Conservation (phyloP, 2,329 filamentous ascomycete species). For the Alternaria consortialis region DNA sequence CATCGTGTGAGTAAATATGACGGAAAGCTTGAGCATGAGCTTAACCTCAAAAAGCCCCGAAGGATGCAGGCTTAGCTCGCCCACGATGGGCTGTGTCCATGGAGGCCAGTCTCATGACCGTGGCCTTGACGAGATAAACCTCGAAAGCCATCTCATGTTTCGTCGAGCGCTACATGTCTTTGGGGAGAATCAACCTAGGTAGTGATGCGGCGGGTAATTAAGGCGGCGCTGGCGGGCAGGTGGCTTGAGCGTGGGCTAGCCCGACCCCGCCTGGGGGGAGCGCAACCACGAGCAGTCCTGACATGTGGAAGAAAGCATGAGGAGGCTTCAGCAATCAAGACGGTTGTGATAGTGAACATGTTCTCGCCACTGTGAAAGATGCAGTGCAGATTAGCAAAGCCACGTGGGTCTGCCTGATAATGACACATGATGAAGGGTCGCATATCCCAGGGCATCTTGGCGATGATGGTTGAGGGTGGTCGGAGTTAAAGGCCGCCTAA, state of each 20-base stretch:
- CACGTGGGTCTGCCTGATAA: slow-evolving; percentile 1
- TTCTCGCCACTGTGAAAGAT: slow-evolving; percentile 14
- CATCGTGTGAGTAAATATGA: background rate
- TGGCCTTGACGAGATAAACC: background rate
- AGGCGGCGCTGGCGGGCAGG: slow-evolving; percentile 1
- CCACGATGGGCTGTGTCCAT: background rate
- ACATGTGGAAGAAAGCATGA: background rate
- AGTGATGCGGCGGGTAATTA: background rate
- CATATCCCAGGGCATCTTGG: slow-evolving; percentile 16
- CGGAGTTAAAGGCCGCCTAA: slow-evolving; percentile 33
- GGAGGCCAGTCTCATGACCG: background rate
- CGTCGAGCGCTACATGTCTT: background rate
- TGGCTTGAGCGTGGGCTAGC: slow-evolving; percentile 11
- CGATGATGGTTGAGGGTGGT: slow-evolving; percentile 14
- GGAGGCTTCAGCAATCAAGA: background rate
- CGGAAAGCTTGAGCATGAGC: background rate
- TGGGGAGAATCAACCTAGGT: background rate
- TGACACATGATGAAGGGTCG: slow-evolving; percentile 15
- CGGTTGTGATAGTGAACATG: background rate
- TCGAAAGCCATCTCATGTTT: background rate
- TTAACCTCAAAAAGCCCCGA: background rate
- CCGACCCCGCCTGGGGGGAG: slow-evolving; percentile 9
- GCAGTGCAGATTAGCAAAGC: slow-evolving; percentile 20
- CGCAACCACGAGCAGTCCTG: background rate
- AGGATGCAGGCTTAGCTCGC: background rate